Conservation (phyloP, 75 land plant species). For the Pinus tabuliformis region DNA sequence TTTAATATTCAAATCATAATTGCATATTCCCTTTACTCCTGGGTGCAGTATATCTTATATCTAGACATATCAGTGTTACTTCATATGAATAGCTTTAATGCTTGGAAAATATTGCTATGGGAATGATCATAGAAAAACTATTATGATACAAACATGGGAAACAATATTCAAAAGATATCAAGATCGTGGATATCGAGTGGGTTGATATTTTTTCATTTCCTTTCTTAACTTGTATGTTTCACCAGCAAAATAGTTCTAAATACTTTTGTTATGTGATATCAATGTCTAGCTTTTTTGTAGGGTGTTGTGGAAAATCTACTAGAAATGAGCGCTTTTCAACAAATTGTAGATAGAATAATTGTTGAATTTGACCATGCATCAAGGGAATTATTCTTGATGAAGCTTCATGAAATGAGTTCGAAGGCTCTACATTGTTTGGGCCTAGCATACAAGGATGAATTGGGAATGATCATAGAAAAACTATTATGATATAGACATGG, state of each 20-base stretch:
- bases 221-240: neutral
- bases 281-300: slow-evolving; percentile 25
- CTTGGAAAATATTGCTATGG: neutral
- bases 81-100: neutral
- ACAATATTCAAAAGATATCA: neutral
- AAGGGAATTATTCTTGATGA: slow-evolving; percentile 38
- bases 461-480: too few species aligned
- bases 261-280: neutral
- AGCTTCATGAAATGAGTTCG: slow-evolving; percentile 66
- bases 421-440: slow-evolving; percentile 82
- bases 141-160: neutral
- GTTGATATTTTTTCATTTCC: neutral
- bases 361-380: slow-evolving; percentile 53
- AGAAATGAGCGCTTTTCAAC: slow-evolving; percentile 62
- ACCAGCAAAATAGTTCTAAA: neutral
- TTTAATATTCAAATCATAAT: too few species aligned
- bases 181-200: neutral
- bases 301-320: slow-evolving; percentile 90
- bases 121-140: neutral
- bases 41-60: neutral
- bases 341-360: slow-evolving; percentile 65
- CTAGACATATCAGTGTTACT: neutral
- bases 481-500: too few species aligned
- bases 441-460: slow-evolving; percentile 81
- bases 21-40: neutral